A percentile compares a stretch with the other conserved stretches of the same genome.
phyloP scores from a whole-genome alignment of 1,284 basidiomycete genomes.

The Ceratobasidium theobromae region DNA sequence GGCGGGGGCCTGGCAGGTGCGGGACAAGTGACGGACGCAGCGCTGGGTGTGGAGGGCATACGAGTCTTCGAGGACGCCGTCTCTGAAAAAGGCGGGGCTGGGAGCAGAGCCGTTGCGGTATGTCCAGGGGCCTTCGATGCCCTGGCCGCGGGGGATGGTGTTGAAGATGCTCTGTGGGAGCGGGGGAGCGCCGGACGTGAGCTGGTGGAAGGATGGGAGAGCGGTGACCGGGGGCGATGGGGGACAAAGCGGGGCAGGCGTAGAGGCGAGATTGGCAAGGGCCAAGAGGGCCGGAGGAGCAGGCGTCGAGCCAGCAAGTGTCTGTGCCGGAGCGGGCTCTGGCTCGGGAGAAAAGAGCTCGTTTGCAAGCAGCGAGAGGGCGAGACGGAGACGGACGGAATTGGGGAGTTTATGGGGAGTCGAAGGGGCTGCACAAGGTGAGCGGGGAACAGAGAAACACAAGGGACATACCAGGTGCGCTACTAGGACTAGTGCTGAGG shows the following conservation, averaged over 20 bases:
- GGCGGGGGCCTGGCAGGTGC: slow-evolving; percentile 12
- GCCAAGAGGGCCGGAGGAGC: slow-evolving; percentile 29
- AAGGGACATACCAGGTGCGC: slow-evolving; percentile 40
- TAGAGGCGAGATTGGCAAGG: slow-evolving; percentile 10
- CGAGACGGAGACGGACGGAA: slow-evolving; percentile 72
- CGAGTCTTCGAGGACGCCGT: slow-evolving; percentile 7
- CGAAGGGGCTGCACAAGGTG: slow-evolving; percentile 35
- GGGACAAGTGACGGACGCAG: slow-evolving; percentile 14
- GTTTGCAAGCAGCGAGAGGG: slow-evolving; percentile 69
- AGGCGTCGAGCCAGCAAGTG: neutral
- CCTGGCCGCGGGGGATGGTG: slow-evolving; percentile 37
- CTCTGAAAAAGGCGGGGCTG: neutral
- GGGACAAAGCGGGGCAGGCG: neutral
- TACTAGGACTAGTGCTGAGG: slow-evolving; percentile 45
- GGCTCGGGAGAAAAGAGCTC: slow-evolving; percentile 61
- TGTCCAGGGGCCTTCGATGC: slow-evolving; percentile 37
- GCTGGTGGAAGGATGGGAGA: slow-evolving; percentile 16
- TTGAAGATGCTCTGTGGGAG: slow-evolving; percentile 34
- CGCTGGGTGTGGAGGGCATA: slow-evolving; percentile 10
- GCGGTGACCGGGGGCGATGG: slow-evolving; percentile 5
- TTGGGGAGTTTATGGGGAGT: slow-evolving; percentile 69
- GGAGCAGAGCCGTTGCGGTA: slow-evolving; percentile 18
- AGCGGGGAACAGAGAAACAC: slow-evolving; percentile 41
- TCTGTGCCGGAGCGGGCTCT: neutral
- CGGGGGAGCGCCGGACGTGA: slow-evolving; percentile 29